Conservation (phyloP, 2,329 filamentous ascomycete species). For the Ophiostoma ips region DNA sequence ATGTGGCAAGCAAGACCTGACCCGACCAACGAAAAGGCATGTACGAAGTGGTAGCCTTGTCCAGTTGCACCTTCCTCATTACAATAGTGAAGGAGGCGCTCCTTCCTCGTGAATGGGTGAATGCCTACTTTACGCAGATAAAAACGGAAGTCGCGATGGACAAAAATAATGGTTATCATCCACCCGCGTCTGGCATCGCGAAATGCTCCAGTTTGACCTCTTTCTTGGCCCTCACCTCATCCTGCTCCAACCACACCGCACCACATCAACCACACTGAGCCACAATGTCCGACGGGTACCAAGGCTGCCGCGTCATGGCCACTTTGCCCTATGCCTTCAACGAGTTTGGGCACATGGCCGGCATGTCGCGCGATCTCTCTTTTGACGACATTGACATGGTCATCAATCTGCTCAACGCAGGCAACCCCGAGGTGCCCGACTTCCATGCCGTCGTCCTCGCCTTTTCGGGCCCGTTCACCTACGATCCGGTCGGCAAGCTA, state of each 20-base stretch:
- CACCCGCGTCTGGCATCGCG: too few species aligned
- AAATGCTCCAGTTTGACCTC: too few species aligned
- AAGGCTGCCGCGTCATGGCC: not conserved
- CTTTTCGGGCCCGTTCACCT: not conserved
- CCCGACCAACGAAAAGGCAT: too few species aligned
- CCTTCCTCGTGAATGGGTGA: not conserved
- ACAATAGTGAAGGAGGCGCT: not conserved
- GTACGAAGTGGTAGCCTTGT: not conserved
- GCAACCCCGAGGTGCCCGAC: not conserved
- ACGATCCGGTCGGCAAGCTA: not conserved
- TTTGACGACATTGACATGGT: conserved; percentile 3
- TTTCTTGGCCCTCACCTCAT: too few species aligned
- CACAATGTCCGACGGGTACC: not conserved
- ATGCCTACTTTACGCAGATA: not conserved
- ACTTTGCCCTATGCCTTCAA: conserved; percentile 5
- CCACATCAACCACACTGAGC: too few species aligned
- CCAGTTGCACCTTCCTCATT: not conserved
- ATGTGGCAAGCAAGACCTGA: too few species aligned
- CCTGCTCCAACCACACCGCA: too few species aligned
- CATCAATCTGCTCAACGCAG: not conserved
- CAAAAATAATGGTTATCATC: too few species aligned
- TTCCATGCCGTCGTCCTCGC: not conserved
- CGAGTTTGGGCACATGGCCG: conserved; percentile 2
- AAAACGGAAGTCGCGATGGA: not conserved
- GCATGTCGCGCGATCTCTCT: not conserved